Percentiles rank a stretch among this genome's conserved stretches.
phyloP scores from a whole-genome alignment of 495 filamentous ascomycete genomes.

The Neurospora sp. region DNA sequence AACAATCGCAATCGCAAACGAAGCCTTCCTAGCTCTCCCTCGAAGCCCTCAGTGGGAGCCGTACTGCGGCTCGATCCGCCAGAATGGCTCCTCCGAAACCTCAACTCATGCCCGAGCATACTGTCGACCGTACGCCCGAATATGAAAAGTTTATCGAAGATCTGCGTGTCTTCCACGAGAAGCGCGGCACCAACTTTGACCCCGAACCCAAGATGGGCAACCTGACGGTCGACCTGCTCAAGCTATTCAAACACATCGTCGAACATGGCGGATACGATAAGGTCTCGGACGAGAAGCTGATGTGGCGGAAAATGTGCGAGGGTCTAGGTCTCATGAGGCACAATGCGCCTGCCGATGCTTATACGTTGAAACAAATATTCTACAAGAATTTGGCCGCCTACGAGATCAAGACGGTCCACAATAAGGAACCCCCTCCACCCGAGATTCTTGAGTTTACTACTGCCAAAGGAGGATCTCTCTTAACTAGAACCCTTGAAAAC shows the following conservation, averaged over 20 bases:
- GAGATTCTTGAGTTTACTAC: conserved; percentile 70
- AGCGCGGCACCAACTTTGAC: conserved; percentile 63
- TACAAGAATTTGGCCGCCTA: conserved; percentile 77
- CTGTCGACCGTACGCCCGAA: conserved; percentile 45
- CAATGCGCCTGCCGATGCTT: conserved; percentile 62
- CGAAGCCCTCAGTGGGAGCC: conserved; percentile 5
- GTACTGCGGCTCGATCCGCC: conserved; percentile 16
- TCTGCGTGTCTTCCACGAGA: conserved; percentile 54
- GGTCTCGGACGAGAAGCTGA: conserved; percentile 66
- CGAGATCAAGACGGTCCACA: conserved; percentile 62
- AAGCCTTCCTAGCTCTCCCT: not conserved
- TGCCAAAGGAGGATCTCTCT: conserved; percentile 62
- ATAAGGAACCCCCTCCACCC: conserved; percentile 66
- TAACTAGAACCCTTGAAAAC: conserved; percentile 69
- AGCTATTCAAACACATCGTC: conserved; percentile 59
- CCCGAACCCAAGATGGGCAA: conserved; percentile 62
- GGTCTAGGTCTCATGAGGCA: conserved; percentile 50
- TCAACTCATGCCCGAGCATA: conserved; percentile 23
- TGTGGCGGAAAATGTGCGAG: conserved; percentile 62
- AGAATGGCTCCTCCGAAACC: conserved; percentile 28
- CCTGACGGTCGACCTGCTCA: conserved; percentile 58
- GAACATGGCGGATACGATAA: conserved; percentile 71
- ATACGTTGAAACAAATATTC: conserved; percentile 68
- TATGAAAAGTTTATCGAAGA: conserved; percentile 62
- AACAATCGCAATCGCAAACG: not conserved